A percentile compares a stretch with the other conserved stretches of the same genome.
Conservation (phyloP, 352 stramenopile genomes). For the Phytophthora pluvialis region DNA sequence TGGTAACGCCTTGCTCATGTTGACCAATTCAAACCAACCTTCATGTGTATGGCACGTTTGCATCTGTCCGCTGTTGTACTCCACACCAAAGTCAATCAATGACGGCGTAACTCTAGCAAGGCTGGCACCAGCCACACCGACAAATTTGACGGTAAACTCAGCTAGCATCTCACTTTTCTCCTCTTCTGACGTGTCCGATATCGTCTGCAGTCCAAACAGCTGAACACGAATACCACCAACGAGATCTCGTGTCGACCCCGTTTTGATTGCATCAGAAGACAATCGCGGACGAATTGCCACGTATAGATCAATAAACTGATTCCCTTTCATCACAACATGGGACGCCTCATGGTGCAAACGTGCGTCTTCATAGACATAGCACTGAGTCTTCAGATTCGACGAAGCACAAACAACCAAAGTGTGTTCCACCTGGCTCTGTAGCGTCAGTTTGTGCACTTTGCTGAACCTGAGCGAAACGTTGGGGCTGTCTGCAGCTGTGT, state of each 20-base stretch:
- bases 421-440: constrained; percentile 83
- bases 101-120: constrained; percentile 69
- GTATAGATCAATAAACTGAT: constrained; percentile 74
- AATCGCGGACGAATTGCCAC: constrained; percentile 83
- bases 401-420: constrained; percentile 78
- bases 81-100: constrained; percentile 81
- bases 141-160: constrained; percentile 91
- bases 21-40: constrained; percentile 79
- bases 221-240: constrained; percentile 90
- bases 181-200: constrained; percentile 21
- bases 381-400: constrained; percentile 90
- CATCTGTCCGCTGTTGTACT: constrained; percentile 58
- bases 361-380: constrained; percentile 87
- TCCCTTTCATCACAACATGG: constrained; percentile 74
- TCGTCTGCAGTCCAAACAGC: constrained; percentile 56
- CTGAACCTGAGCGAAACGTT: constrained; percentile 84
- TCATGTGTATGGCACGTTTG: constrained; percentile 61
- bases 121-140: constrained; percentile 82
- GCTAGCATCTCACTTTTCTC: constrained; percentile 80
- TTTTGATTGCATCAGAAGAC: constrained; percentile 82
- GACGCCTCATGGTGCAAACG: constrained; percentile 75
- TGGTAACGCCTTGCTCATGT: constrained; percentile 82
- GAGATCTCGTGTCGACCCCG: constrained; percentile 75
- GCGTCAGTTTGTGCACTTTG: constrained; percentile 86
- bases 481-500: constrained; percentile 74